Conservation (phyloP, 2,329 filamentous ascomycete genomes). For the Chaetomiaceae sp. region DNA sequence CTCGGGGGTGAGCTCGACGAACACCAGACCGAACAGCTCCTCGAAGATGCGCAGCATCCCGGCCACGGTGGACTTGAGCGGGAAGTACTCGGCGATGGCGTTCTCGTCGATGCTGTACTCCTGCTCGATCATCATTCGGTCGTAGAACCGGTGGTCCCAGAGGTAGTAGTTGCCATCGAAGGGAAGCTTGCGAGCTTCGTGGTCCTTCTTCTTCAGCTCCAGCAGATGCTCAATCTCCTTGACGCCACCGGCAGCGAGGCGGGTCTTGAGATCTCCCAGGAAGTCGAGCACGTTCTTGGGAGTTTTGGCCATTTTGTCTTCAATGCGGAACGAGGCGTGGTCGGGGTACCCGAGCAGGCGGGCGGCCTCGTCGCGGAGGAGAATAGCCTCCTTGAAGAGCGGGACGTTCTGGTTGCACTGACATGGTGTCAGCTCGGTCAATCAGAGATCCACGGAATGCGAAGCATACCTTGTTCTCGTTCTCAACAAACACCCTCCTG, state of each 20-base stretch:
- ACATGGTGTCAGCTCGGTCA: background rate
- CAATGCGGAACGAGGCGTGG: slow-evolving; percentile 70
- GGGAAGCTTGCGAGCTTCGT: slow-evolving; percentile 52
- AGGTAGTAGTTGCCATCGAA: slow-evolving; percentile 71
- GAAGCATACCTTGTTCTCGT: slow-evolving; percentile 66
- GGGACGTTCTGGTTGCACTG: slow-evolving; percentile 65
- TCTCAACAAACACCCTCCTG: slow-evolving; percentile 64
- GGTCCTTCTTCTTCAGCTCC: slow-evolving; percentile 68
- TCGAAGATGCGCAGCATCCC: slow-evolving; percentile 83
- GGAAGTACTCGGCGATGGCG: slow-evolving; percentile 80
- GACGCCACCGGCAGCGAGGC: slow-evolving; percentile 63
- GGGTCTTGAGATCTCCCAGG: slow-evolving; percentile 62
- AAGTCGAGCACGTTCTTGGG: slow-evolving; percentile 69
- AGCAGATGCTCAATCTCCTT: slow-evolving; percentile 69
- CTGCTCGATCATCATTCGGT: slow-evolving; percentile 73
- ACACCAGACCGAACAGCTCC: slow-evolving; percentile 73
- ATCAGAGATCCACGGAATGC: background rate
- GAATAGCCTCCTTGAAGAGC: slow-evolving; percentile 69
- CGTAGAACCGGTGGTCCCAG: slow-evolving; percentile 79
- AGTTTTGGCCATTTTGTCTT: slow-evolving; percentile 82
- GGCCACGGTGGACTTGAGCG: slow-evolving; percentile 65
- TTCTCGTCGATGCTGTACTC: slow-evolving; percentile 77
- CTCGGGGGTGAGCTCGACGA: slow-evolving; percentile 65
- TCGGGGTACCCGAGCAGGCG: slow-evolving; percentile 71
- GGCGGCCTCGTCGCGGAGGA: slow-evolving; percentile 73